Percentiles rank a stretch among this genome's conserved stretches.
Conservation (phyloP, 139 green algal genomes). For the Tetradesmus obliquus region DNA sequence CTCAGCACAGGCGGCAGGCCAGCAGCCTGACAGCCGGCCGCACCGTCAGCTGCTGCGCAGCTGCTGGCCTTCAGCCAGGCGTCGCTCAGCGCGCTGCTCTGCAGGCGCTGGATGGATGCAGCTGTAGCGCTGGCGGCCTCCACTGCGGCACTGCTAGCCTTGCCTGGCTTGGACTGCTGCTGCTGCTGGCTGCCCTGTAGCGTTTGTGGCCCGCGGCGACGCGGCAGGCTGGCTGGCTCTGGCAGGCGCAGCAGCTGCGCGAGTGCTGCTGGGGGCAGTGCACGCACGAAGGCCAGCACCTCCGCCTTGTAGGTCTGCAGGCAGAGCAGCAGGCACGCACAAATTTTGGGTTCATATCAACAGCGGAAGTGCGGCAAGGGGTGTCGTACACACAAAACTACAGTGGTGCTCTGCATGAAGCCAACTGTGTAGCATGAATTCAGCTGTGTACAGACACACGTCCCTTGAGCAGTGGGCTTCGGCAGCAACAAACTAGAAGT, state of each 20-base stretch:
- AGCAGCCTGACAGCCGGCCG: not conserved
- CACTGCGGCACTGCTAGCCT: not conserved
- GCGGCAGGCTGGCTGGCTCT: not conserved
- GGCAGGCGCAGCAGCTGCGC: slow-evolving; percentile 16
- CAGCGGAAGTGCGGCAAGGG: no score
- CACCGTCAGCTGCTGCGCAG: not conserved
- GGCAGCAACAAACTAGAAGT: no score
- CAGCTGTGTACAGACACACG: no score
- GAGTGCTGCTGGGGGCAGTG: not conserved
- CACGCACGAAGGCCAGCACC: not conserved
- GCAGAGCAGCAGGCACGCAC: not conserved
- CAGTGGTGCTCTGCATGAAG: no score
- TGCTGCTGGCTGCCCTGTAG: not conserved
- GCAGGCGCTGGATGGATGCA: slow-evolving; percentile 1
- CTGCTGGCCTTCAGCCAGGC: not conserved
- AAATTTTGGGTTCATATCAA: not conserved
- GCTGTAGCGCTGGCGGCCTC: not conserved
- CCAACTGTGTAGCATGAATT: no score
- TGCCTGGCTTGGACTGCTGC: not conserved
- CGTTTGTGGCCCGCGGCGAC: no score
- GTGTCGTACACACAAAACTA: no score
- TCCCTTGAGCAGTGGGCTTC: no score
- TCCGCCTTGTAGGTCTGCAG: slow-evolving; percentile 30
- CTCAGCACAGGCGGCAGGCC: not conserved
- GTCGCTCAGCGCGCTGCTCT: not conserved